Evolutionary conservation across 2,329 filamentous ascomycete genomes (phyloP), one percentile per base, ranked within the genome.

Genomic region (Aspergillus bombycis): DNA sequence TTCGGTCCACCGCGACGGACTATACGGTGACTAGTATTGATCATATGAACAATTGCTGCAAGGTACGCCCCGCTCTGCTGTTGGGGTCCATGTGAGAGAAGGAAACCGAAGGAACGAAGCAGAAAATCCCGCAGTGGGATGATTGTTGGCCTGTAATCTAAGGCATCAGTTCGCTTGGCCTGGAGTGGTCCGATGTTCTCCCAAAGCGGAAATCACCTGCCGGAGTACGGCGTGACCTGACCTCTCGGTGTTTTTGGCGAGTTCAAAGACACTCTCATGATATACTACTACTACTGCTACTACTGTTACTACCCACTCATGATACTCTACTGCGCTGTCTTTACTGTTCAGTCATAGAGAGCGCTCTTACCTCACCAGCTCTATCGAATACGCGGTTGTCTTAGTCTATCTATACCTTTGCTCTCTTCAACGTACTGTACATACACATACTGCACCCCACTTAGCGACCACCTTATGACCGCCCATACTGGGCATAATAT

Each of bases 1-100:
- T 60, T 41, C 48, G 30, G 30, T 54, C 58, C 58, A 60, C 46
- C 36, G 34, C 9, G 48, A 36, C 23, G 26, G 30, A 36, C 19
- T 54, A n/a, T n/a, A 8, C 50, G 28, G 19, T 26, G 26, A 11
- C 32, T 52, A 53, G 30, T 53, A 48, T 48, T 58, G 57, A 58
- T 38, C 21, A 48, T 48, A 32, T 58, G 57, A 58, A 59, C 46
- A 50, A 59, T 12, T 32, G 36, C 56, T 58, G 28, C 41, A 46
- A 58, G 45, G 57, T 58, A 58, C 57, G 45, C 57, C 52, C 52
- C 52, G 52, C 52, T 54, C 21, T 34, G n/a, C 3, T 54, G 21
- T 36, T 54, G 52, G 6, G 28, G 30, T 53, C 50, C 50, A 30
- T 34, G 50, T 21, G 50, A 36, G 19, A 23, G 50, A 26, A 41